Evolutionary conservation across 2,329 filamentous ascomycete genomes (phyloP).

Genomic region (Rhexocercosporidium sp.): DNA sequence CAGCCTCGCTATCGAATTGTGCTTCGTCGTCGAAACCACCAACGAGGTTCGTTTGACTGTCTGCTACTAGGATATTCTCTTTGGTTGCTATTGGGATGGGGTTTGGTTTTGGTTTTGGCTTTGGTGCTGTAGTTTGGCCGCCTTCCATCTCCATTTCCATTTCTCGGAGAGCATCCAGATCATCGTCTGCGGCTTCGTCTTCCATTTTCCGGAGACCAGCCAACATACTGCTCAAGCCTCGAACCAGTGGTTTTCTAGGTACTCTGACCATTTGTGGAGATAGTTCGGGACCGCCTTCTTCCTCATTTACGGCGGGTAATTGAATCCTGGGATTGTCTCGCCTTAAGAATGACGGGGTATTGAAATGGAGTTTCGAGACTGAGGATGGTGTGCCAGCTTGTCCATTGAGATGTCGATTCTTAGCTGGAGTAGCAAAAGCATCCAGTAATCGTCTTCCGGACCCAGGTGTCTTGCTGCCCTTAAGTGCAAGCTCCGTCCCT

Average conservation of each 20-base stretch:
- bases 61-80: constrained; percentile 49
- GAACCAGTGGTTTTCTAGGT: constrained; percentile 65
- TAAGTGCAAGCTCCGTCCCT: constrained; percentile 22
- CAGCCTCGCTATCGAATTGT: constrained; percentile 59
- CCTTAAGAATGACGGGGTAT: constrained; percentile 74
- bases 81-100: constrained; percentile 26
- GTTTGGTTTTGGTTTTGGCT: constrained; percentile 29
- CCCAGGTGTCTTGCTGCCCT: constrained; percentile 49
- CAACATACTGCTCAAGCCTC: constrained; percentile 76
- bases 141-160: constrained; percentile 58
- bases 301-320: constrained; percentile 61
- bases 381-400: constrained; percentile 53
- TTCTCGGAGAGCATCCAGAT: constrained; percentile 75
- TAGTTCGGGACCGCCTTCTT: constrained; percentile 53
- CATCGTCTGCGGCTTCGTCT: constrained; percentile 73
- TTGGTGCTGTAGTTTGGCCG: constrained; percentile 18
- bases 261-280: constrained; percentile 53
- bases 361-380: constrained; percentile 62
- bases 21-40: constrained; percentile 69
- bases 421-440: constrained; percentile 69
- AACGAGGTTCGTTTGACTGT: constrained; percentile 51
- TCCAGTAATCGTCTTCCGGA: constrained; percentile 67
- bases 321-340: constrained; percentile 50
- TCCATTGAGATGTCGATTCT: constrained; percentile 50
- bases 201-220: constrained; percentile 72